These are phyloP conservation scores for Candida orba DNA, from an alignment of 805 yeast genomes.

Conservation along the genomic window DNA sequence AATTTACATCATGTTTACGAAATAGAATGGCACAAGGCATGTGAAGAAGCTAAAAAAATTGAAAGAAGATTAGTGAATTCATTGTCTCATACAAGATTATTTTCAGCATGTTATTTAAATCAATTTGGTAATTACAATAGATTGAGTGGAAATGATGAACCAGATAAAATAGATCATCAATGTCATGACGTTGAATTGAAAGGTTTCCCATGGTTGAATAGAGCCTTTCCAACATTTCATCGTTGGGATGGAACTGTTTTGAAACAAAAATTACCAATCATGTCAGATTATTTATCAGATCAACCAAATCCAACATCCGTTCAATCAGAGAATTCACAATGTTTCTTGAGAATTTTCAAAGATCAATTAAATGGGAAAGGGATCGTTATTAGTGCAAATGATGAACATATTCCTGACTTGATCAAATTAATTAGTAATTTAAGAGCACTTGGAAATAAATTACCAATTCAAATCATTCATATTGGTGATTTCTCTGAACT, in stretches of 20 bases:
- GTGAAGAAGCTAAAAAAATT: slow-evolving; percentile 14
- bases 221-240: slow-evolving; percentile 29
- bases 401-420: slow-evolving; percentile 24
- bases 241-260: slow-evolving; percentile 31
- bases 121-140: slow-evolving; percentile 12
- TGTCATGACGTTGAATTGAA: slow-evolving; percentile 31
- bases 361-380: slow-evolving; percentile 29
- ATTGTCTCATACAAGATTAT: slow-evolving; percentile 22
- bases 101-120: slow-evolving; percentile 22
- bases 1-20: slow-evolving; percentile 11
- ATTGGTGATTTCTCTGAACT: slow-evolving; percentile 28
- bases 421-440: slow-evolving; percentile 33
- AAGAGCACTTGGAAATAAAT: slow-evolving; percentile 27
- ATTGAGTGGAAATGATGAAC: not conserved
- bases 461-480: slow-evolving; percentile 37
- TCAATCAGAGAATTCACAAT: slow-evolving; percentile 1
- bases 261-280: slow-evolving; percentile 11
- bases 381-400: slow-evolving; percentile 25
- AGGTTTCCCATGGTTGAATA: slow-evolving; percentile 33
- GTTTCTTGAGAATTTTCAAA: slow-evolving; percentile 23
- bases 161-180: slow-evolving; percentile 5
- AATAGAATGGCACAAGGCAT: slow-evolving; percentile 13
- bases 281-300: slow-evolving; percentile 1
- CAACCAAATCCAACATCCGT: not conserved
- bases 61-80: slow-evolving; percentile 21